These are phyloP conservation scores for Nothophytophthora sp. DNA, from an alignment of 352 stramenopile species.

Conservation along the genomic window DNA sequence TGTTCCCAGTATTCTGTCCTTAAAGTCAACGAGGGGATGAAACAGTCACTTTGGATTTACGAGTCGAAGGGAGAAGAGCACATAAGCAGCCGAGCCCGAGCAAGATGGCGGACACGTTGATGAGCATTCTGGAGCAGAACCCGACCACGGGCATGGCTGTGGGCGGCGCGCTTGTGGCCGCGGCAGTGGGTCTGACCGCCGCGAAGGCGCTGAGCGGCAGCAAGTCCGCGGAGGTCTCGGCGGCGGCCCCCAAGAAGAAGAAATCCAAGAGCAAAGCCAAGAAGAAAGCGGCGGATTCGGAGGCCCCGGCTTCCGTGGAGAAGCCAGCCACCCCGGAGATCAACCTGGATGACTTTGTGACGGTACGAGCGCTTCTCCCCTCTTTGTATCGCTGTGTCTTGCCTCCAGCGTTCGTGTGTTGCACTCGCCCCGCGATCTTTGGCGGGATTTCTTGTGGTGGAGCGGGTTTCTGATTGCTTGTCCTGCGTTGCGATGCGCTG, in stretches of 20 bases:
- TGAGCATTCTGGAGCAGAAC: conserved; percentile 66
- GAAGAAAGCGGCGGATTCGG: conserved; percentile 54
- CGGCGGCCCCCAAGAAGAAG: conserved; percentile 48
- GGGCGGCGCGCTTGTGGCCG: conserved; percentile 64
- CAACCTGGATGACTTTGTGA: conserved; percentile 75
- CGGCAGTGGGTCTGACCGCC: conserved; percentile 66
- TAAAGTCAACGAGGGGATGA: no score
- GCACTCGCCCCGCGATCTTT: no score
- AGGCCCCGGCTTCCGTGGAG: conserved; percentile 18
- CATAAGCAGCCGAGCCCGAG: no score
- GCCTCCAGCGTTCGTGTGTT: no score
- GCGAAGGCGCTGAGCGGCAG: conserved; percentile 60
- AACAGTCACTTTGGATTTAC: no score
- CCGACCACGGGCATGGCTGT: conserved; percentile 63
- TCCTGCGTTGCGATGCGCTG: no score
- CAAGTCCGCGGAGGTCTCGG: conserved; percentile 28
- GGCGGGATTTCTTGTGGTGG: no score
- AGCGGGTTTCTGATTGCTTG: neutral
- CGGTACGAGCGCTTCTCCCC: conserved; percentile 30
- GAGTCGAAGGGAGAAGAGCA: no score
- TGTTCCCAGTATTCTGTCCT: no score
- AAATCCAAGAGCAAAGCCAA: conserved; percentile 61
- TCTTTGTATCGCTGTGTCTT: neutral
- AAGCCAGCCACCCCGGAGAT: conserved; percentile 41
- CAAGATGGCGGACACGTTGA: conserved; percentile 75